Base-by-base conservation (phyloP, 2,329 filamentous ascomycete species). In the Apiospora aurea region DNA sequence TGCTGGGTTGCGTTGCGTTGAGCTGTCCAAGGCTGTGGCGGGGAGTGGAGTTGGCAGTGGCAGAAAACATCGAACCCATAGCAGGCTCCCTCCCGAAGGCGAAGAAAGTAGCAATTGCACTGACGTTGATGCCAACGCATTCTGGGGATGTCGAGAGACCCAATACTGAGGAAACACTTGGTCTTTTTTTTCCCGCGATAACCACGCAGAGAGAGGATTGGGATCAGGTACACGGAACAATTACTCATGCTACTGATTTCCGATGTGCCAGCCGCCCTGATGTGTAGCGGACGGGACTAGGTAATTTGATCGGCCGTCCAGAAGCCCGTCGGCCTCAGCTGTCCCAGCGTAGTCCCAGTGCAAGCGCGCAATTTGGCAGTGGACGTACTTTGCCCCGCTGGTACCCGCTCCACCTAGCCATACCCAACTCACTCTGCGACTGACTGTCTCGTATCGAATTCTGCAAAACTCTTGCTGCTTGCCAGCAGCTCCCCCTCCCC, bases 1-100 rank as follows among this genome's bases (percentile, higher is more conserved):
- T 61, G 46, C 21, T 49, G 38, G 53, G 53, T 38, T 61, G 34
- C 29, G 53, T 38, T 61, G 34, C 29, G 53, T 61, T 21, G 53
- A 38, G 53, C 29, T 61, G 29, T 38, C 53, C 53, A 61, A 61
- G 53, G 53, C 53, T 61, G 53, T 61, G 53, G 53, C 53, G 53
- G 53, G 53, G 53, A 26, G 53, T 64, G 53, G 53, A 26, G 53
- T 64, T 64, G 57, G 41, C 21, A 64, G 7, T n/a, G 57, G 34
- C 53, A 61, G 53, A 18, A 49, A 61, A 29, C 8, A 38, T 18
- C 21, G 34, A 49, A 49, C 46, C 46, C 46, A 49, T 64, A 34
- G 57, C 57, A 64, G 57, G 57, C 29, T 64, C 57, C 57, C 57
- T 64, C 57, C 57, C 29, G 34, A 41, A 34, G 57, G 57, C 53